Evolutionary conservation across 306 rosid genomes (phyloP), one percentile per base, ranked within the genome.

Genomic region (Dryas alaskensis): DNA sequence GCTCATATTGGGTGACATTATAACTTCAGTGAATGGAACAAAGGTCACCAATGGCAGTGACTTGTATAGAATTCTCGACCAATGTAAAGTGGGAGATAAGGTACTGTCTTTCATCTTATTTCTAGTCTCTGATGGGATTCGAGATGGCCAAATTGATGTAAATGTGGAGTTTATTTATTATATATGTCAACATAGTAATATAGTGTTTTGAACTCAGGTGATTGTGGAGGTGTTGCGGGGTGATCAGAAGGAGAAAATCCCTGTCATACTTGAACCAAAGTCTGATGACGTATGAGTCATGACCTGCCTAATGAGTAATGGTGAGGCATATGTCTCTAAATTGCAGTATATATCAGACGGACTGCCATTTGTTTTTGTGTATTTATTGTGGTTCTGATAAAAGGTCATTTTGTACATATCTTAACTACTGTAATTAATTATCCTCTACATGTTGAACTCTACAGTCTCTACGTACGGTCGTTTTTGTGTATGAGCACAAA

Each of bases 61-160:
- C 76, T 84, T 92, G 87, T 95, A 95, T 85, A 88, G 99, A 92
- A 86, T 90, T 86, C 96, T 95, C 70, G 99, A 95, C 80, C 97
- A 95, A 80, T 95, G 96, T 71, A 82, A 92, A 81, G 98, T 95
- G 57, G 98, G 96, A n/a, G 99, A 95, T 1, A 85, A 86, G 98
- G 99, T 92, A 88, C 48, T 57, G 19, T 27, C 46, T 27, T 12
- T 27, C 7, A 45, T 57, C 50, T 17, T 19, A 63, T 43, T 45
- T 65, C 51, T 8, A 6, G 50, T 43, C 69, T 39, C 31, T 39
- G 27, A 17, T 7, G n/a, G 52, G 9, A 10, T 9, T 63, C 19
- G 27, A 6, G 53, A 19, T 10, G 10, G 47, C 14, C 27, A 27
- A 46, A 25, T 45, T 25, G 22, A 67, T 49, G 45, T 27, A 10